Percentiles rank a stretch among this genome's conserved stretches.
phyloP scores from a whole-genome alignment of 257 asterid species.

The Solanum commersonii region DNA sequence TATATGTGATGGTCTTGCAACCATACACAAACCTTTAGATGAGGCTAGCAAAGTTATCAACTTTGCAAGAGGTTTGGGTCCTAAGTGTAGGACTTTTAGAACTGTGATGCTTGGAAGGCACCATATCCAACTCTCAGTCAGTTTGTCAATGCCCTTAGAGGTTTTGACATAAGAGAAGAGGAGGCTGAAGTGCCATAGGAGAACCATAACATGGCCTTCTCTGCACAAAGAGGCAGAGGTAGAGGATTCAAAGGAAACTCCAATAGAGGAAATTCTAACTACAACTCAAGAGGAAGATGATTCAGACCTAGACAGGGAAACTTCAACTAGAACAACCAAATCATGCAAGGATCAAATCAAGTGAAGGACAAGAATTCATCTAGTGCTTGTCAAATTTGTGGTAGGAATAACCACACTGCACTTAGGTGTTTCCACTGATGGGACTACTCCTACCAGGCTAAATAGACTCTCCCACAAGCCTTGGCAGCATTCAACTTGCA shows the following conservation, averaged over 20 bases:
- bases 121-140: not conserved
- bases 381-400: not conserved
- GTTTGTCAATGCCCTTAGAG: not conserved
- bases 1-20: not conserved
- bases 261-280: not conserved
- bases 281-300: not conserved
- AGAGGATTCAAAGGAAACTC: not conserved
- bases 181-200: not conserved
- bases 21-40: not conserved
- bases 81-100: not conserved
- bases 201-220: not conserved
- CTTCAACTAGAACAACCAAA: not conserved
- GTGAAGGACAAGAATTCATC: not conserved
- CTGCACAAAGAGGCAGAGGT: not conserved
- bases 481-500: not conserved
- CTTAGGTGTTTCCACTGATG: not conserved
- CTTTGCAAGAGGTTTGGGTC: not conserved
- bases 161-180: not conserved
- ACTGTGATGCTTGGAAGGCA: not conserved
- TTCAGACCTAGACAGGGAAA: not conserved
- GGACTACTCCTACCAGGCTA: not conserved
- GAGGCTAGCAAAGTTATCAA: not conserved
- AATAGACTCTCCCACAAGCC: not conserved
- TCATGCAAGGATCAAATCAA: not conserved
- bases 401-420: not conserved